Base-by-base conservation (phyloP, 176 grass and related monocot genomes). In the Musa itinerans region DNA sequence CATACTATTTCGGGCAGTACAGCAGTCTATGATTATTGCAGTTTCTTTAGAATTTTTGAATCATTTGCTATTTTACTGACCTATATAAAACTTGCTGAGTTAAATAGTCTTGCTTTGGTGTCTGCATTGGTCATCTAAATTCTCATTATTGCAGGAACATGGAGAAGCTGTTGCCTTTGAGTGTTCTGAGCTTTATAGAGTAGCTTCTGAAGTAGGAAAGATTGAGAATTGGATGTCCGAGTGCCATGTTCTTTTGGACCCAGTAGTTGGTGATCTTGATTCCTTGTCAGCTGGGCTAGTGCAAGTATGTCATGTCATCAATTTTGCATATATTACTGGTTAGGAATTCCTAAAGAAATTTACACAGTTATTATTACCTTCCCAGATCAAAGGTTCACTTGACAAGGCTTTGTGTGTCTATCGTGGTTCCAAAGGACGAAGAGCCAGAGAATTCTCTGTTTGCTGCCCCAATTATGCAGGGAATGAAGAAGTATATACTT, bases 301-400 rank as follows among this genome's bases (percentile, higher is more conserved):
- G 53, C 88, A 92, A 79, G 93, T 96, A 74, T 57, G 80, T 92
- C 75, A 29, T 62, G 50, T 69, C 76, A 70, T 10, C 16, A 51
- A 78, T 34, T n/a, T 27, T 63, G 27, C 23, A 11, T 59, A 11
- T 27, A 34, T 58, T 61, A 24, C 25, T 69, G 12, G 20, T 80
- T 16, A 63, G 9, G 55, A 62, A 20, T 50, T 70, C 4, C 8
- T 70, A 15, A 50, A 70, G 48, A 64, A 14, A 34, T 66, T 65
- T 72, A 49, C 54, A 73, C 1, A 64, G 49, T 59, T 34, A 9
- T 73, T 50, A 69, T 55, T 54, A 58, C 22, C 68, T 78, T 81
- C 58, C 34, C 84, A 96, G 93, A 92, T 92, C 34, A 90, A 80
- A 71, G 76, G 25, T 85, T 96, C 89, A 53, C 73, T 96, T 79